A percentile compares a stretch with the other conserved stretches of the same genome.
Evolutionary conservation across 306 rosid species (phyloP).

Genomic region (Castanea mollissima): DNA sequence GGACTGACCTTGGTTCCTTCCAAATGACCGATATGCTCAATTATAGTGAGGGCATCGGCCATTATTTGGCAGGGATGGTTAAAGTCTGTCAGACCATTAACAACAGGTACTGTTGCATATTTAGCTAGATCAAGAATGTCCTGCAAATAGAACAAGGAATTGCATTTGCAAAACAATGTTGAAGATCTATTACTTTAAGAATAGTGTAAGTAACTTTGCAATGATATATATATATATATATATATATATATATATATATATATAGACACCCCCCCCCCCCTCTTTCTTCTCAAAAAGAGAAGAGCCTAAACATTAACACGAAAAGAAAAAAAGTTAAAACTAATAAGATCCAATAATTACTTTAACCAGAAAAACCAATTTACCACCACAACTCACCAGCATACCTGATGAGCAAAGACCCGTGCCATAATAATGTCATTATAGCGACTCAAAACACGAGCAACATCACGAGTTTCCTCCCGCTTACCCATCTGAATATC

Average conservation of each 20-base stretch:
- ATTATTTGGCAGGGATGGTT: constrained; percentile 96
- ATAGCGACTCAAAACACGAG: constrained; percentile 81
- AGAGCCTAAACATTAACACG: no score
- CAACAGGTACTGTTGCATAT: constrained; percentile 76
- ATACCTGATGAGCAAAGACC: constrained; percentile 95
- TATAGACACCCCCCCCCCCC: not conserved
- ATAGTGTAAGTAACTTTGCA: no score
- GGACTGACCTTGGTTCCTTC: constrained; percentile 86
- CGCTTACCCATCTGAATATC: constrained; percentile 98
- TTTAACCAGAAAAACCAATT: not conserved
- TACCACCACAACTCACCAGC: constrained; percentile 45
- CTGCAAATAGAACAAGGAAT: constrained; percentile 43
- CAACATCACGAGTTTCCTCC: constrained; percentile 94
- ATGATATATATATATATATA: no score
- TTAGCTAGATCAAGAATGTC: constrained; percentile 92
- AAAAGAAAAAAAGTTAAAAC: not conserved
- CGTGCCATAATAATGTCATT: constrained; percentile 96
- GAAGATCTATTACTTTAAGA: not conserved
- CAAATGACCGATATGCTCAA: constrained; percentile 78
- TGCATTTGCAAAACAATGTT: not conserved
- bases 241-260: no score
- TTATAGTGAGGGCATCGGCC: constrained; percentile 97
- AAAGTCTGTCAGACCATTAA: constrained; percentile 96
- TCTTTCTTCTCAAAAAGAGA: not conserved
- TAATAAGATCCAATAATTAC: not conserved